Evolutionary conservation across 495 filamentous ascomycete genomes (phyloP).

Genomic region (Lasiosphaeriaceae sp.): DNA sequence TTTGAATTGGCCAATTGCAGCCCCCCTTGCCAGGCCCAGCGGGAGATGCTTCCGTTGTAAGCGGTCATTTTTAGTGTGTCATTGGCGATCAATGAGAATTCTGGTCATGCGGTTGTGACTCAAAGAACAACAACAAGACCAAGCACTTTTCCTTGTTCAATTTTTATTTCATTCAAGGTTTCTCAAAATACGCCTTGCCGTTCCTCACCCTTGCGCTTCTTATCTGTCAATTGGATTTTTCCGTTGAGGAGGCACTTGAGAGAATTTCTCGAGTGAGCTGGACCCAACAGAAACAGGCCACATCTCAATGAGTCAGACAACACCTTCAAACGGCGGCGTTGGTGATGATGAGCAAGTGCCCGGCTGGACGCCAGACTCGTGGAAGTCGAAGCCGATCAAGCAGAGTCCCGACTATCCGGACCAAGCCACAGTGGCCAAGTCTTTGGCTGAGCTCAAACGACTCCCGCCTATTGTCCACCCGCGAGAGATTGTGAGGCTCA

Average conservation of each 20-base stretch:
- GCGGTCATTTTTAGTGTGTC: too few species aligned
- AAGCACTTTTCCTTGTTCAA: too few species aligned
- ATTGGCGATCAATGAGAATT: too few species aligned
- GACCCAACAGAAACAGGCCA: constrained; percentile 8
- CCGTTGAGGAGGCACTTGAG: too few species aligned
- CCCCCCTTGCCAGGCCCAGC: background rate
- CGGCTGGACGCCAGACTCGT: constrained; percentile 63
- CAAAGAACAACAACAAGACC: background rate
- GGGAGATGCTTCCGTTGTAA: too few species aligned
- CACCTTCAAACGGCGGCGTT: constrained; percentile 1
- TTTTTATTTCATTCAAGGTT: too few species aligned
- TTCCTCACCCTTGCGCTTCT: too few species aligned
- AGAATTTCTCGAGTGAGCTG: too few species aligned
- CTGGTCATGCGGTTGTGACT: background rate
- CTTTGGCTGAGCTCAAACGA: constrained; percentile 65
- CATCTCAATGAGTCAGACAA: background rate
- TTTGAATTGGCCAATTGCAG: too few species aligned
- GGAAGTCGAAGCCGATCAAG: constrained; percentile 87
- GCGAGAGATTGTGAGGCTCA: constrained; percentile 74
- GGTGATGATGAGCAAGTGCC: background rate
- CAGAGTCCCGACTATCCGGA: constrained; percentile 83
- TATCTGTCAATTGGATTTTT: too few species aligned
- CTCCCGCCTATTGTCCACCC: constrained; percentile 90
- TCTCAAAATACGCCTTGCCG: too few species aligned
- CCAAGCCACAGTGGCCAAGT: constrained; percentile 54